Evolutionary conservation across 2,329 filamentous ascomycete species (phyloP).

Genomic region (Xylariaceae sp.): DNA sequence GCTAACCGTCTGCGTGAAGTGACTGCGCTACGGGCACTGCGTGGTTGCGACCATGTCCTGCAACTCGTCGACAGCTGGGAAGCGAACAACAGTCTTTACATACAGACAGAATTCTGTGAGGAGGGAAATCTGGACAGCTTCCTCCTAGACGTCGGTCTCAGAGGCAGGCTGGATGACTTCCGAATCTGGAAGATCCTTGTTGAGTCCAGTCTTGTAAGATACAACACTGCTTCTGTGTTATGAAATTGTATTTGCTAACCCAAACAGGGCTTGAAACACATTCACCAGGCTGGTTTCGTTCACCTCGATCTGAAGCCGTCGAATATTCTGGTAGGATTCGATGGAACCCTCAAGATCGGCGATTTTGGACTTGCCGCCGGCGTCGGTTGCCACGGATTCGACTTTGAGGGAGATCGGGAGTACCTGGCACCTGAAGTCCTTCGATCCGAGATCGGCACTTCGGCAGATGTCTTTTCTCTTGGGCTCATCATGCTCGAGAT

Average conservation of each 20-base stretch:
- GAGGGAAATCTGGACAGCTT: conserved; percentile 87
- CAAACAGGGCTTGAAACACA: conserved; percentile 72
- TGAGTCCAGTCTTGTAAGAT: conserved; percentile 70
- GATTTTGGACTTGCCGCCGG: conserved; percentile 75
- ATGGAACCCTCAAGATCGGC: conserved; percentile 75
- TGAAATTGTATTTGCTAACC: conserved; percentile 1
- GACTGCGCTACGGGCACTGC: conserved; percentile 66
- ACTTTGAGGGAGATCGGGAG: conserved; percentile 89
- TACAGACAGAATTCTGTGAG: conserved; percentile 95
- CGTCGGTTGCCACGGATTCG: conserved; percentile 53
- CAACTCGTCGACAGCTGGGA: conserved; percentile 86
- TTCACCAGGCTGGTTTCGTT: conserved; percentile 81
- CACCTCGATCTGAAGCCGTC: conserved; percentile 81
- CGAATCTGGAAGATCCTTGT: conserved; percentile 97
- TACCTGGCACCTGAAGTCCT: conserved; percentile 95
- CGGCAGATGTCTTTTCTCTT: conserved; percentile 87
- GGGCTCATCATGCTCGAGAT: conserved; percentile 93
- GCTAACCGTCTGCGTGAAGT: conserved; percentile 80
- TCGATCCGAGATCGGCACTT: conserved; percentile 77
- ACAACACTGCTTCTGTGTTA: background rate
- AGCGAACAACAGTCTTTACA: conserved; percentile 76
- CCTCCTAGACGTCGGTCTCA: conserved; percentile 71
- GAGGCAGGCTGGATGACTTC: conserved; percentile 89
- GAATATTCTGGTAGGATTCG: conserved; percentile 74
- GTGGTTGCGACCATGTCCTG: conserved; percentile 76